Evolutionary conservation across 2,329 filamentous ascomycete genomes (phyloP).

Genomic region (Penicillium sclerotigenum): DNA sequence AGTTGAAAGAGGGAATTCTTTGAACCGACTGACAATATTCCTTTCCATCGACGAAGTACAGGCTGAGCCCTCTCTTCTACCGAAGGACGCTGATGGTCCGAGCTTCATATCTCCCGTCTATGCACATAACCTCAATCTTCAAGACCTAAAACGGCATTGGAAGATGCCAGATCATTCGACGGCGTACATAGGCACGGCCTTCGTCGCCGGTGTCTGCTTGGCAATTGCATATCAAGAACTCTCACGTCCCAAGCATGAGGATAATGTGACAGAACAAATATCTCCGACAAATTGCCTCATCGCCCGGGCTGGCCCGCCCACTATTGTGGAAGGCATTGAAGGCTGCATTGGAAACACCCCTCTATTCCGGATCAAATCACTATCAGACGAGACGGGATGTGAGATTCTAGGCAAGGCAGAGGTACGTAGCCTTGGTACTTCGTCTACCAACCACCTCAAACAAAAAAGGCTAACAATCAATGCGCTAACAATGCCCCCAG

Average conservation of each 20-base stretch:
- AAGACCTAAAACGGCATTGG: conserved; percentile 9
- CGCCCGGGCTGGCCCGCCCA: conserved; percentile 35
- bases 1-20: neutral
- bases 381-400: conserved; percentile 83
- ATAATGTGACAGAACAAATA: conserved; percentile 10
- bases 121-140: conserved; percentile 8
- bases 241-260: conserved; percentile 61
- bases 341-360: conserved; percentile 92
- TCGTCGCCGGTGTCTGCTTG: conserved; percentile 71
- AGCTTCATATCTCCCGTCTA: conserved; percentile 33
- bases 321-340: conserved; percentile 75
- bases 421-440: conserved; percentile 36
- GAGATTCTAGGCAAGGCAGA: conserved; percentile 91
- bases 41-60: neutral
- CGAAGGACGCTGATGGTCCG: conserved; percentile 30
- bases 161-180: conserved; percentile 34
- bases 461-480: neutral
- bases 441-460: neutral
- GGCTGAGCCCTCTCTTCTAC: neutral
- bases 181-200: conserved; percentile 66
- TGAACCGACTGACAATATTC: neutral
- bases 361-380: conserved; percentile 76
- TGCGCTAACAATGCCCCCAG: conserved; percentile 31
- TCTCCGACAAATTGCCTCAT: conserved; percentile 14
- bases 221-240: conserved; percentile 77